Percentiles rank a stretch among this genome's conserved stretches.
phyloP scores from a whole-genome alignment of 2,329 filamentous ascomycete genomes.

The Fusarium devonianum region DNA sequence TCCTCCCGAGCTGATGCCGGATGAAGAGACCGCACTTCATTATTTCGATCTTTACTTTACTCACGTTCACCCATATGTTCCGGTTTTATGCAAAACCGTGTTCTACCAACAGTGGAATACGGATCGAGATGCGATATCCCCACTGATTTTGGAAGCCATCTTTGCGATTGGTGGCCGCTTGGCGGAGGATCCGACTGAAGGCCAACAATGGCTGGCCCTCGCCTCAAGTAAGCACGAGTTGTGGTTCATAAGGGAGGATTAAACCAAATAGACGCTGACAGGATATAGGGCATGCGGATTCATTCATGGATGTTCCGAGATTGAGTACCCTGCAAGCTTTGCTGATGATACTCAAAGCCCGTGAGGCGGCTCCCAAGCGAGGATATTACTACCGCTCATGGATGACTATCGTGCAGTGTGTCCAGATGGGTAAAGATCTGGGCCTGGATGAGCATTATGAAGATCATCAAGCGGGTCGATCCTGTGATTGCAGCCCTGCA shows the following conservation, averaged over 20 bases:
- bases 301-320: constrained; percentile 90
- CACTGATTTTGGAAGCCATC: constrained; percentile 85
- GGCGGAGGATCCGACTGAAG: constrained; percentile 82
- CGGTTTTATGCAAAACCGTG: constrained; percentile 80
- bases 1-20: constrained; percentile 90
- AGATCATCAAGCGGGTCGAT: constrained; percentile 74
- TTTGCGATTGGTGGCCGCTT: constrained; percentile 89
- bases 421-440: constrained; percentile 92
- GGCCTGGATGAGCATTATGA: constrained; percentile 87
- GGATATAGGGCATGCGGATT: constrained; percentile 79
- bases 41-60: constrained; percentile 92
- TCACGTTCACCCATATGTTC: constrained; percentile 91
- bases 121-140: constrained; percentile 84
- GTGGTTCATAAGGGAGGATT: background rate
- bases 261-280: constrained; percentile 27
- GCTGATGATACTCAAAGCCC: constrained; percentile 85
- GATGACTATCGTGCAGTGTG: constrained; percentile 92
- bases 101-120: constrained; percentile 92
- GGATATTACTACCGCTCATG: constrained; percentile 98
- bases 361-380: constrained; percentile 88
- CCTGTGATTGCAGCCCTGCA: constrained; percentile 71
- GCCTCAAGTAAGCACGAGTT: constrained; percentile 70
- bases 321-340: constrained; percentile 92
- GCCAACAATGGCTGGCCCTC: constrained; percentile 90
- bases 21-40: constrained; percentile 79